These are phyloP conservation scores for Lathyrus tuberosus DNA, from an alignment of 306 rosid species.

Conservation along the genomic window DNA sequence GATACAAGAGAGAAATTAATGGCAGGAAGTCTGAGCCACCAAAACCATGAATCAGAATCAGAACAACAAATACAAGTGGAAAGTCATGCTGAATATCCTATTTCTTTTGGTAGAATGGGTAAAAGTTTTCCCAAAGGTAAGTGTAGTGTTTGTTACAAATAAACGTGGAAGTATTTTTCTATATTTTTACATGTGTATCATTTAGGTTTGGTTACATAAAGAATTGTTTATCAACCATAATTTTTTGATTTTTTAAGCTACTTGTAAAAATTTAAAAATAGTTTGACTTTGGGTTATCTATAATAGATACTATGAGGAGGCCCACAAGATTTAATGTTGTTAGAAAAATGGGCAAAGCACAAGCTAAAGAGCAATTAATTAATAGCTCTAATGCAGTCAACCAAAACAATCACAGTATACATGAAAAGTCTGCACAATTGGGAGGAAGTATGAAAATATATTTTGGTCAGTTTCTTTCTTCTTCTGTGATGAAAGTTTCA, in stretches of 20 bases:
- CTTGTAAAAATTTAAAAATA: neutral
- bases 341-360: constrained; percentile 9
- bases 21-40: neutral
- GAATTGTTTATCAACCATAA: neutral
- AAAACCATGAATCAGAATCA: neutral
- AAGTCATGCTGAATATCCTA: neutral
- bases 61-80: constrained; percentile 12
- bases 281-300: neutral
- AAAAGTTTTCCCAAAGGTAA: neutral
- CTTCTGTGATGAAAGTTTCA: neutral
- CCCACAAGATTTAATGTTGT: neutral
- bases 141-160: neutral
- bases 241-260: neutral
- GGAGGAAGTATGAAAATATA: constrained; percentile 10
- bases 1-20: constrained; percentile 16
- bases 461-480: neutral
- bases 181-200: neutral
- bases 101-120: neutral
- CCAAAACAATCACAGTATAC: constrained; percentile 4
- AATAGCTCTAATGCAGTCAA: constrained; percentile 16
- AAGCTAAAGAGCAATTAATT: neutral
- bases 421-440: constrained; percentile 14
- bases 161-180: constrained; percentile 1
- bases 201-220: neutral
- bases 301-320: constrained; percentile 9